phyloP scores from a whole-genome alignment of 352 stramenopile genomes.

The Phytophthora boehmeriae region DNA sequence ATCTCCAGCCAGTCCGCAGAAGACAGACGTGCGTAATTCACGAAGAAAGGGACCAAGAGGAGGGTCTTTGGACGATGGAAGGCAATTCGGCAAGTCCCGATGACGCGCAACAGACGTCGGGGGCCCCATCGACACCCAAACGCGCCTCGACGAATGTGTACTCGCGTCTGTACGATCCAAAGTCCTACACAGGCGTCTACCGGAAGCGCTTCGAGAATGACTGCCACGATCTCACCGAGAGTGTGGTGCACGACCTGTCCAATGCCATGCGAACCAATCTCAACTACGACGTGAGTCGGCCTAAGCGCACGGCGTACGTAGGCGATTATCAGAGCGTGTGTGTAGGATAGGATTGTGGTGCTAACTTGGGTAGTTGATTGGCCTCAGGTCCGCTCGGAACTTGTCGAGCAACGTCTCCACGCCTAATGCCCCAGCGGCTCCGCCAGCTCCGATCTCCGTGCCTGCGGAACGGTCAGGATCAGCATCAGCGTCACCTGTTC shows the following conservation, averaged over 20 bases:
- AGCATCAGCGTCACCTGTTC: constrained; percentile 20
- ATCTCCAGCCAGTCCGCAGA: neutral
- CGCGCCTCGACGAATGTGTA: constrained; percentile 47
- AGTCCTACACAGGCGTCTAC: constrained; percentile 73
- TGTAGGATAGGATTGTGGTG: neutral
- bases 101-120: constrained; percentile 5
- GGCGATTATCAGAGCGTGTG: neutral
- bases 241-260: constrained; percentile 57
- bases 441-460: constrained; percentile 5
- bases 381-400: constrained; percentile 6
- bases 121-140: constrained; percentile 1
- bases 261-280: constrained; percentile 63
- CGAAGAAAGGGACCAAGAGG: constrained; percentile 3
- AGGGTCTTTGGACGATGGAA: constrained; percentile 20
- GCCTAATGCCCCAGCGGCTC: constrained; percentile 8
- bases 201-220: constrained; percentile 65
- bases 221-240: constrained; percentile 52
- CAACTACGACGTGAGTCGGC: constrained; percentile 51
- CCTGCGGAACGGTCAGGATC: constrained; percentile 22
- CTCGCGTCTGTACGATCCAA: constrained; percentile 57
- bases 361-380: constrained; percentile 13
- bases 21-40: neutral
- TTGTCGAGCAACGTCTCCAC: constrained; percentile 8
- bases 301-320: constrained; percentile 52
- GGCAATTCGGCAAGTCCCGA: constrained; percentile 1